These are phyloP conservation scores for Eucalyptus microcorys DNA, from an alignment of 345 rosid genomes.

Conservation along the genomic window DNA sequence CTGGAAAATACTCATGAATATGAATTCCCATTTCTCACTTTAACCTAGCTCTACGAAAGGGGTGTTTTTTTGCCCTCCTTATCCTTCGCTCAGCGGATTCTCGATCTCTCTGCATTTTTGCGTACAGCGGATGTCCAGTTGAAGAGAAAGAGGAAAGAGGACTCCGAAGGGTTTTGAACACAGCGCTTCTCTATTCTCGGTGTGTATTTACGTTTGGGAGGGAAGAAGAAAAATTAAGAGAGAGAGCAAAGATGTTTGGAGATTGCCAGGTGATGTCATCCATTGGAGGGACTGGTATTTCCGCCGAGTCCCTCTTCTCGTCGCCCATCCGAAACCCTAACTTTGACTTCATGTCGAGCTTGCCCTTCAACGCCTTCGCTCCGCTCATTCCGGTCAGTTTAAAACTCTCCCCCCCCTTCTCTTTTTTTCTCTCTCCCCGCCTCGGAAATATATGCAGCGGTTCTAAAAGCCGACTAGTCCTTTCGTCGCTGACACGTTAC, in stretches of 20 bases:
- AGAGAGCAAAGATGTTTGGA: slow-evolving; percentile 34
- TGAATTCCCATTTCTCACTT: neutral
- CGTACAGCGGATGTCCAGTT: neutral
- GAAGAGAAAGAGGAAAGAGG: neutral
- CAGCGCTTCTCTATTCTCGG: neutral
- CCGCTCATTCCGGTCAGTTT: slow-evolving; percentile 48
- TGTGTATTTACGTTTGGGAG: neutral
- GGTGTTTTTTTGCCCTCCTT: neutral
- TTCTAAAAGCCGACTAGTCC: neutral
- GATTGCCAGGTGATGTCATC: slow-evolving; percentile 63
- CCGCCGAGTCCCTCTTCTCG: slow-evolving; percentile 44
- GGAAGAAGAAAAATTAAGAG: neutral
- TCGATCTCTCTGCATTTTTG: neutral
- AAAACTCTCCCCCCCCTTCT: neutral
- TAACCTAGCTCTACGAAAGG: neutral
- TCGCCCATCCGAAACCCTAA: slow-evolving; percentile 70
- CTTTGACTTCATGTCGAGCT: slow-evolving; percentile 39
- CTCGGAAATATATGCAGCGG: neutral
- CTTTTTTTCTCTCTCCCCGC: neutral
- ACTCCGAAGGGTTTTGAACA: neutral
- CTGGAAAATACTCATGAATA: neutral
- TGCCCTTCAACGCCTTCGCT: slow-evolving; percentile 56
- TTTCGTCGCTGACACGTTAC: neutral
- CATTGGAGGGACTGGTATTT: slow-evolving; percentile 46
- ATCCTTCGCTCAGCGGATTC: neutral